Percentiles rank a stretch among this genome's conserved stretches.
phyloP scores from a whole-genome alignment of 78 protist genomes.

The Thecamonas trahens region DNA sequence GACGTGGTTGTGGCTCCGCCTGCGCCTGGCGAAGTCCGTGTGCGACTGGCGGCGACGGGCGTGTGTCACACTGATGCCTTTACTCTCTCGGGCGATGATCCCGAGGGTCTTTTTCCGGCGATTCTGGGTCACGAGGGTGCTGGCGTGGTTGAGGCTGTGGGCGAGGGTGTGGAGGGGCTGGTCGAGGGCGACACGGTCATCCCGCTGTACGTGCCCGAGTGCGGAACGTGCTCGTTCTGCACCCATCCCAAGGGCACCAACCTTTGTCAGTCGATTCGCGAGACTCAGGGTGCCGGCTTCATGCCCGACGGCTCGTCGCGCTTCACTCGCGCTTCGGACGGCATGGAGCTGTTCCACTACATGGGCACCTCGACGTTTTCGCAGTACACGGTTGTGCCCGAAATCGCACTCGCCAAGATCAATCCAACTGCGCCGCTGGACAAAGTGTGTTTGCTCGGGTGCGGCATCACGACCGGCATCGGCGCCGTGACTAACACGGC shows the following conservation, averaged over 20 bases:
- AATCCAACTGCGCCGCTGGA: slow-evolving; percentile 50
- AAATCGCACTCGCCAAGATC: slow-evolving; percentile 67
- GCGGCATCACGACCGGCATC: slow-evolving; percentile 61
- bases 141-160: slow-evolving; percentile 84
- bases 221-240: slow-evolving; percentile 70
- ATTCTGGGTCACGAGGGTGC: slow-evolving; percentile 92
- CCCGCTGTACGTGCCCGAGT: slow-evolving; percentile 77
- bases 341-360: slow-evolving; percentile 61
- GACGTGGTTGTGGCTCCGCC: slow-evolving; percentile 83
- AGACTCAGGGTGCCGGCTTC: slow-evolving; percentile 77
- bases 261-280: slow-evolving; percentile 63
- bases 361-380: slow-evolving; percentile 75
- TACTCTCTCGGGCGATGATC: slow-evolving; percentile 47
- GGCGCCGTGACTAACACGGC: slow-evolving; percentile 78
- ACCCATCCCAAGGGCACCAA: slow-evolving; percentile 67
- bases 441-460: slow-evolving; percentile 51
- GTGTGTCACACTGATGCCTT: slow-evolving; percentile 92
- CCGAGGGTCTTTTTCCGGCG: slow-evolving; percentile 79
- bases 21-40: slow-evolving; percentile 83
- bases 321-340: slow-evolving; percentile 59
- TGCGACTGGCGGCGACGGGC: slow-evolving; percentile 62
- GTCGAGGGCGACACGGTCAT: slow-evolving; percentile 74
- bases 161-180: slow-evolving; percentile 66
- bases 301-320: slow-evolving; percentile 84
- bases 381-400: slow-evolving; percentile 85